These are phyloP conservation scores for Aspergillus avenaceus DNA, from an alignment of 495 filamentous ascomycete species.

Conservation along the genomic window DNA sequence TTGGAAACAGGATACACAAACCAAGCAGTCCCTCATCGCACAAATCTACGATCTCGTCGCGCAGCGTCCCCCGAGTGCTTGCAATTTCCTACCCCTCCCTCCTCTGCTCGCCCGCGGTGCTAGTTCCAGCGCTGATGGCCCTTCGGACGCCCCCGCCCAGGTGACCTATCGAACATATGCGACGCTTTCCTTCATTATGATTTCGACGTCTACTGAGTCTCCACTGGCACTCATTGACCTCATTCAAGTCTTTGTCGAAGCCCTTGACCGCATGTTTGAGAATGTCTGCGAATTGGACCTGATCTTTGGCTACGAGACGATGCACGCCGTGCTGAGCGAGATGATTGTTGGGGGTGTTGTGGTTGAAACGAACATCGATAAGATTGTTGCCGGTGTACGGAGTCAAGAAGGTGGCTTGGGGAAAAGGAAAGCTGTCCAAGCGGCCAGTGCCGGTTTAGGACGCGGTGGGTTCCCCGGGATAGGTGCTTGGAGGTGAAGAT, in stretches of 20 bases:
- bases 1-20: conserved; percentile 71
- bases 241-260: conserved; percentile 96
- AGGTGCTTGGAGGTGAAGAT: conserved; percentile 42
- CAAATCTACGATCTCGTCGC: conserved; percentile 98
- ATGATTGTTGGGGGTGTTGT: conserved; percentile 97
- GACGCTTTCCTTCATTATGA: conserved; percentile 97
- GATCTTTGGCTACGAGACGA: conserved; percentile 97
- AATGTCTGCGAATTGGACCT: conserved; percentile 97
- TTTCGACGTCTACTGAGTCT: conserved; percentile 94
- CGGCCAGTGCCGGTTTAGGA: conserved; percentile 38
- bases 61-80: conserved; percentile 79
- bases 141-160: conserved; percentile 87
- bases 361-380: conserved; percentile 84
- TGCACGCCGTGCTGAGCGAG: conserved; percentile 86
- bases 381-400: conserved; percentile 80
- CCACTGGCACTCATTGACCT: conserved; percentile 92
- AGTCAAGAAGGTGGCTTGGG: conserved; percentile 74
- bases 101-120: conserved; percentile 63
- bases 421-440: conserved; percentile 57
- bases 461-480: conserved; percentile 36
- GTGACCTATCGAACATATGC: conserved; percentile 98
- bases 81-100: conserved; percentile 90
- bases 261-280: conserved; percentile 91
- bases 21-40: conserved; percentile 92
- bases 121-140: conserved; percentile 51